Evolutionary conservation across 2,329 filamentous ascomycete genomes (phyloP), one percentile per base, ranked within the genome.

Genomic region (Fulvia fulva): DNA sequence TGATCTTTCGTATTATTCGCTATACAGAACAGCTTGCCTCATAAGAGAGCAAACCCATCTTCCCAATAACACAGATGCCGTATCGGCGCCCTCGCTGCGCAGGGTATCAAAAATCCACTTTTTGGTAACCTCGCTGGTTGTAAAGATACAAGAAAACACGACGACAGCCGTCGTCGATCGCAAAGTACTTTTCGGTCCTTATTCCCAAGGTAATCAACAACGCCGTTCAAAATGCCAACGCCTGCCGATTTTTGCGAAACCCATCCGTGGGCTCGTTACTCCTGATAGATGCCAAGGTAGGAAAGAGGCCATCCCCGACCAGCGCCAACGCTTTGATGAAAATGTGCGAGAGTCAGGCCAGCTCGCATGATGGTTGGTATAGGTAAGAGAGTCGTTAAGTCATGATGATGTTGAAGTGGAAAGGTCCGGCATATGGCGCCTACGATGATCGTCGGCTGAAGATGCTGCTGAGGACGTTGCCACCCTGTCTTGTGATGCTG

Each of bases 371-470:
- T 28, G 21, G 30, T 23, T 54, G 50, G 50, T 54, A 21, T 46
- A 44, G 55, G n/a, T 25, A 56, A 46, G 16, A 53, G 43, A 54
- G 41, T 58, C 57, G 58, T 56, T 11, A 55, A 57, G 25, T 60
- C 54, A 55, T 58, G 34, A 55, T 58, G 34, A 57, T n/a, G 46
- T 32, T 45, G 32, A 25, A 53, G 25, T 23, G 28, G 16, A 28
- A 7, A 26, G 41, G 22, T 16, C 28, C n/a, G 37, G 16, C 49
- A 6, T 32, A 5, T 22, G 26, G 22, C 19, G 23, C 41, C 56
- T 64, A 61, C 49, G 61, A 59, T 26, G 62, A 63, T 45, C 64
- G 61, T 32, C 64, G 56, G 60, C 60, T 61, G 57, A 66, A 66
- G 49, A 65, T 59, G 59, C 58, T 62, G 25, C 58, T 60, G 25